Evolutionary conservation across 2,329 filamentous ascomycete species (phyloP).

Genomic region (Cladosporium halotolerans): DNA sequence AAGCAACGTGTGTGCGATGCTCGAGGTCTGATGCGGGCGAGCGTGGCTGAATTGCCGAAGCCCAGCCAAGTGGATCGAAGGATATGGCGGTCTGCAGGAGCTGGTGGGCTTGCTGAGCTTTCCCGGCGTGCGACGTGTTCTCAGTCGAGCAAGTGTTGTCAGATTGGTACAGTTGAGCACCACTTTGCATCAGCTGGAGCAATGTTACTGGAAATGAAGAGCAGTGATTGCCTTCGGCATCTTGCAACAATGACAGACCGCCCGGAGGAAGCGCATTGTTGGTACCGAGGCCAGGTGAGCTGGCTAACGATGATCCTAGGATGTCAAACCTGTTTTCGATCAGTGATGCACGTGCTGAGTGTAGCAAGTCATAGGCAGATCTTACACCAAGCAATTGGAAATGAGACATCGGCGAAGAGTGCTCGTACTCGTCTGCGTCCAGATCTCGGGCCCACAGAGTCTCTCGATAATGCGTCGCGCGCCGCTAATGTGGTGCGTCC

Average conservation of each 20-base stretch:
- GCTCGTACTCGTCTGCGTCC: constrained; percentile 26
- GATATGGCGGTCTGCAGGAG: not conserved
- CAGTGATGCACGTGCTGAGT: not conserved
- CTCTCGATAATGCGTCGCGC: constrained; percentile 42
- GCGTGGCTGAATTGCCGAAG: constrained; percentile 26
- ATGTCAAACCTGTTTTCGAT: constrained; percentile 10
- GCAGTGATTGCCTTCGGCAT: constrained; percentile 36
- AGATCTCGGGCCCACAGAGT: constrained; percentile 28
- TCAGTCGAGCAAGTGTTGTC: not conserved
- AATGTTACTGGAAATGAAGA: constrained; percentile 32
- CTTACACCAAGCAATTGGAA: constrained; percentile 31
- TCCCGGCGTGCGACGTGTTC: too few species aligned
- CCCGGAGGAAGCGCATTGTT: constrained; percentile 18
- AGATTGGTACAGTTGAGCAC: constrained; percentile 29
- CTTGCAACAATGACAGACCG: constrained; percentile 31
- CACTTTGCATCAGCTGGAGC: constrained; percentile 32
- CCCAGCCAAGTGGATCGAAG: constrained; percentile 26
- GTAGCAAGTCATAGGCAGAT: not conserved
- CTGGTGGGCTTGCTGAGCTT: not conserved
- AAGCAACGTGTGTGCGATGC: constrained; percentile 31
- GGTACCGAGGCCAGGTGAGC: not conserved
- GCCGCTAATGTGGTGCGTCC: constrained; percentile 47
- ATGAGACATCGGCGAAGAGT: constrained; percentile 29
- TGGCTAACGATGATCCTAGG: constrained; percentile 6
- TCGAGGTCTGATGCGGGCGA: constrained; percentile 30